These are phyloP conservation scores for Didymellaceae sp. DNA, from an alignment of 2,329 filamentous ascomycete species.

Conservation along the genomic window DNA sequence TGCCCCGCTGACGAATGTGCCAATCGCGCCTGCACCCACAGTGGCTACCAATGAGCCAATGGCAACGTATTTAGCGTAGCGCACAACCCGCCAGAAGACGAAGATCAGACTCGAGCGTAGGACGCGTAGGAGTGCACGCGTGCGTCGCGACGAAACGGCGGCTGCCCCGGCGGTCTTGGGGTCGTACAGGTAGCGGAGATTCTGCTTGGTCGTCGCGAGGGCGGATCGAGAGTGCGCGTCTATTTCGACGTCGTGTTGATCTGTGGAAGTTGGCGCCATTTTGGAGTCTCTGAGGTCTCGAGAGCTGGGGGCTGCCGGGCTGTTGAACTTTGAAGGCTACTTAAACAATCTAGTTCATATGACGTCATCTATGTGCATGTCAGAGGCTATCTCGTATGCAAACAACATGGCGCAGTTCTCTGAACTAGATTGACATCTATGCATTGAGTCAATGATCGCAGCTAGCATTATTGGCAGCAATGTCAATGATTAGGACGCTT, in stretches of 20 bases:
- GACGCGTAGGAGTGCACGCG: slow-evolving; percentile 48
- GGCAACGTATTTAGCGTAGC: slow-evolving; percentile 54
- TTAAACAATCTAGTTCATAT: too few relatives aligned
- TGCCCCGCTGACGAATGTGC: slow-evolving; percentile 47
- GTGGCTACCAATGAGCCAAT: slow-evolving; percentile 51
- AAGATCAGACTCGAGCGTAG: slow-evolving; percentile 50
- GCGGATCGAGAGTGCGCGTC: slow-evolving; percentile 26
- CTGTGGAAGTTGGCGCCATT: slow-evolving; percentile 5
- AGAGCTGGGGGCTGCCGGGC: too few relatives aligned
- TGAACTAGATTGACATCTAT: too few relatives aligned
- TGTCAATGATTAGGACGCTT: too few relatives aligned
- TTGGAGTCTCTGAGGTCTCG: neutral
- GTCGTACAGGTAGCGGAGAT: slow-evolving; percentile 48
- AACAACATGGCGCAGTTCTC: too few relatives aligned
- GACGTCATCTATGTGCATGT: too few relatives aligned
- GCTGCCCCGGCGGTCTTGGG: slow-evolving; percentile 32
- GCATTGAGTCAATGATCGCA: too few relatives aligned
- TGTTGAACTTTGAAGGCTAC: neutral
- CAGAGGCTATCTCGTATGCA: too few relatives aligned
- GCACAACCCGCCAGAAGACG: slow-evolving; percentile 51
- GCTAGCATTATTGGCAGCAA: too few relatives aligned
- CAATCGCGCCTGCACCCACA: slow-evolving; percentile 47
- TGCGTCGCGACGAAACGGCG: slow-evolving; percentile 45
- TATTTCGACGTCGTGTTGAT: slow-evolving; percentile 11
- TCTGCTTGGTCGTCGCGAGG: slow-evolving; percentile 37